These are phyloP conservation scores for Trichoderma breve DNA, from an alignment of 2,329 filamentous ascomycete genomes.

Conservation along the genomic window DNA sequence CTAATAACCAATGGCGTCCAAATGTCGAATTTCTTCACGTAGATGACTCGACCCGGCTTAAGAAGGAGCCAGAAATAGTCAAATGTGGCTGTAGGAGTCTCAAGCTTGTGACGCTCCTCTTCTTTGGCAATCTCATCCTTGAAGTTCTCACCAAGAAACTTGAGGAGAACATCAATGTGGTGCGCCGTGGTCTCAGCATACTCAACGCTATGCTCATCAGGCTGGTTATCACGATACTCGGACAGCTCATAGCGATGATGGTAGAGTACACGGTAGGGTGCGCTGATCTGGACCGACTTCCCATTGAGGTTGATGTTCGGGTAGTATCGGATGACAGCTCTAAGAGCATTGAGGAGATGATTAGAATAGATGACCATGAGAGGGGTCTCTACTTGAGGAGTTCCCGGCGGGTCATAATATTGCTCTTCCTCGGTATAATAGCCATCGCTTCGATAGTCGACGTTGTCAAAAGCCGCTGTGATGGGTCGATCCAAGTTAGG, in stretches of 20 bases:
- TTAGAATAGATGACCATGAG: constrained; percentile 45
- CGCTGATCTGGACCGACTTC: constrained; percentile 39
- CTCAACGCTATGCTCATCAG: constrained; percentile 39
- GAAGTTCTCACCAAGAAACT: constrained; percentile 41
- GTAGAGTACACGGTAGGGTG: constrained; percentile 48
- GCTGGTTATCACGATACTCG: constrained; percentile 42
- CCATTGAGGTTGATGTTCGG: constrained; percentile 40
- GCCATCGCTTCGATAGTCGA: constrained; percentile 28
- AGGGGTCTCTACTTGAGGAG: constrained; percentile 33
- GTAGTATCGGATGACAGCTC: constrained; percentile 49
- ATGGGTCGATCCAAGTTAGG: constrained; percentile 30
- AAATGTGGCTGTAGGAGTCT: constrained; percentile 43
- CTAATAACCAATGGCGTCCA: constrained; percentile 45
- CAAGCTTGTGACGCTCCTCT: constrained; percentile 38
- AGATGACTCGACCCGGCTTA: constrained; percentile 46
- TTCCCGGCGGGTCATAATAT: constrained; percentile 26
- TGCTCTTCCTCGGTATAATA: constrained; percentile 28
- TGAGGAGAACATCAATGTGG: constrained; percentile 47
- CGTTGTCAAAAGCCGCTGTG: constrained; percentile 30
- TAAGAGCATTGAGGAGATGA: constrained; percentile 47
- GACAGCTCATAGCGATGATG: constrained; percentile 46
- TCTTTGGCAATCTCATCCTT: constrained; percentile 41
- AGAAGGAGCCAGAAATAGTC: constrained; percentile 47
- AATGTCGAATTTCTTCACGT: constrained; percentile 39
- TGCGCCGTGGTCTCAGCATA: constrained; percentile 41